These are phyloP conservation scores for Naganishia onofrii DNA, from an alignment of 768 basidiomycete genomes.

Conservation along the genomic window DNA sequence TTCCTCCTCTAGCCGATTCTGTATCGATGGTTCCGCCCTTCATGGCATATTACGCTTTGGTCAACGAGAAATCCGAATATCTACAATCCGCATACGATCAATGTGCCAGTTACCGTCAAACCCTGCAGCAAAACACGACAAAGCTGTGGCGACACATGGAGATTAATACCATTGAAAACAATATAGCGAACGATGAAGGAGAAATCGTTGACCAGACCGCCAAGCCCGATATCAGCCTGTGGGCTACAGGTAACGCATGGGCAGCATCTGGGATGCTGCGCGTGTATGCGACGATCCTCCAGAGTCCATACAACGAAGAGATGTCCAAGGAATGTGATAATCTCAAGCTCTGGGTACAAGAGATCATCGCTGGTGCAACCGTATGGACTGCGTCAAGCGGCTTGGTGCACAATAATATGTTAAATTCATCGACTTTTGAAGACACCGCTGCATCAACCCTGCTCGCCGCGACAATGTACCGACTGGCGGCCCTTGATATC, in stretches of 20 bases:
- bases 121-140: constrained; percentile 41
- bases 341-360: constrained; percentile 52
- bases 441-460: constrained; percentile 53
- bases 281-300: constrained; percentile 53
- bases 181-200: not conserved
- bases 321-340: constrained; percentile 49
- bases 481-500: constrained; percentile 49
- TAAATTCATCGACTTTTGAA: constrained; percentile 47
- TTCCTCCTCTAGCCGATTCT: constrained; percentile 50
- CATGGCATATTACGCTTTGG: constrained; percentile 55
- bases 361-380: constrained; percentile 47
- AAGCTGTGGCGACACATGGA: constrained; percentile 55
- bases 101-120: constrained; percentile 54
- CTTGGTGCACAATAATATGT: constrained; percentile 53
- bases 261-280: constrained; percentile 55
- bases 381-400: constrained; percentile 40
- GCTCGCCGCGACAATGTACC: constrained; percentile 42
- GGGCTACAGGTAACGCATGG: constrained; percentile 57
- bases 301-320: constrained; percentile 39
- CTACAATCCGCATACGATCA: constrained; percentile 55
- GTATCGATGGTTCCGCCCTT: constrained; percentile 58
- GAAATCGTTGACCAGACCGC: constrained; percentile 32
- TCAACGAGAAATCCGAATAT: constrained; percentile 51
- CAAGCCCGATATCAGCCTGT: constrained; percentile 46
- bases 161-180: not conserved